These are phyloP conservation scores for Trametes sanguinea DNA, from an alignment of 768 basidiomycete species.

Conservation along the genomic window DNA sequence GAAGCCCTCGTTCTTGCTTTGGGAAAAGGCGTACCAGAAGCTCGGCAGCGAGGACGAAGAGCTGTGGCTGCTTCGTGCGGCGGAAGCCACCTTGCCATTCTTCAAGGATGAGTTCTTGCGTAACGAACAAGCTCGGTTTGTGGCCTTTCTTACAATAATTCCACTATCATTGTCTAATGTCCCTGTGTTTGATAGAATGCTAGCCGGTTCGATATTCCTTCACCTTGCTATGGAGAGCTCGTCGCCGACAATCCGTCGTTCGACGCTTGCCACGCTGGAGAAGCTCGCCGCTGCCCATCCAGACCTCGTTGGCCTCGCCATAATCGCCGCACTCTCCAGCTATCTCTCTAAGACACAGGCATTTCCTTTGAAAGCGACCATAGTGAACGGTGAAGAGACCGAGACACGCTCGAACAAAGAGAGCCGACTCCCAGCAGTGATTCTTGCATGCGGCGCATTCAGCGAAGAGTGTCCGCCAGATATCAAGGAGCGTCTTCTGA, in stretches of 20 bases:
- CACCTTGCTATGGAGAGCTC: constrained; percentile 66
- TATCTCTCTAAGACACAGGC: constrained; percentile 46
- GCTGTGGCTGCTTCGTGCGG: constrained; percentile 72
- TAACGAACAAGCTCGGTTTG: constrained; percentile 58
- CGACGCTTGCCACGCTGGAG: constrained; percentile 46
- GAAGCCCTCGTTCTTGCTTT: constrained; percentile 85
- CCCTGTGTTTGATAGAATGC: constrained; percentile 41
- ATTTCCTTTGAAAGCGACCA: constrained; percentile 29
- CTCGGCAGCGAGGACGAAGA: constrained; percentile 62
- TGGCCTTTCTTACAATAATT: constrained; percentile 1
- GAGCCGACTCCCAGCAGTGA: constrained; percentile 50
- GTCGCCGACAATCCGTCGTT: constrained; percentile 54
- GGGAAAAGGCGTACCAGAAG: constrained; percentile 87
- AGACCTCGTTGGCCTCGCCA: constrained; percentile 48
- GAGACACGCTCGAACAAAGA: constrained; percentile 51
- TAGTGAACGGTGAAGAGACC: constrained; percentile 38
- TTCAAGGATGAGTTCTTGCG: constrained; percentile 54
- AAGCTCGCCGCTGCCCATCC: constrained; percentile 44
- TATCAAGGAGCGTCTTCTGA: constrained; percentile 48
- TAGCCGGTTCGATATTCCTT: constrained; percentile 67
- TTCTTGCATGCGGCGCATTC: constrained; percentile 54
- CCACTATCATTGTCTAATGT: background rate
- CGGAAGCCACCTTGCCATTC: constrained; percentile 49
- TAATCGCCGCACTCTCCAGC: constrained; percentile 59
- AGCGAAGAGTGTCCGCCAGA: constrained; percentile 43